Conservation (phyloP, 1,139 yeast genomes). For the Blastobotrys persicus region DNA sequence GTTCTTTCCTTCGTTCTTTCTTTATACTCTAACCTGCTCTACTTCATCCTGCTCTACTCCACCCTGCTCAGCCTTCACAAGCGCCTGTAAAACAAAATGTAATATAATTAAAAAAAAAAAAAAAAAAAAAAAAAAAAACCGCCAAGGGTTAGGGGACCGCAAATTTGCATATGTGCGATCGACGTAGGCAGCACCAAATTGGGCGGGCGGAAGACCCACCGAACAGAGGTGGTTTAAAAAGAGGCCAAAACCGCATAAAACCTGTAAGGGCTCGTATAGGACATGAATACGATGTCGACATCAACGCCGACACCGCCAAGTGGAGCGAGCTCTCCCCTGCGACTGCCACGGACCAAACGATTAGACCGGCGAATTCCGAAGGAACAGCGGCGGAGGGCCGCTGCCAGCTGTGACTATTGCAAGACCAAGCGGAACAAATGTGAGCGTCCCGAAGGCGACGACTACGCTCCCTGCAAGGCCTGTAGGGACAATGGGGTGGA, state of each 20-base stretch:
- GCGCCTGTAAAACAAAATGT: no score
- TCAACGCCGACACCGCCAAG: background rate
- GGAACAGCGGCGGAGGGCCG: constrained; percentile 17
- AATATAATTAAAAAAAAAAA: no score
- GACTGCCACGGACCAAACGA: constrained; percentile 10
- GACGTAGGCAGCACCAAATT: background rate
- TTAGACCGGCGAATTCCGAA: constrained; percentile 17
- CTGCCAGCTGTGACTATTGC: constrained; percentile 19
- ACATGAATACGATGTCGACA: background rate
- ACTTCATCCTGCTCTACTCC: no score
- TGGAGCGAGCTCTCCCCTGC: background rate
- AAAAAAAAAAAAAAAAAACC: no score
- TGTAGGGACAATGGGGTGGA: constrained; percentile 11
- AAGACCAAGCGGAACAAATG: constrained; percentile 18
- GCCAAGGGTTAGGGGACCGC: background rate
- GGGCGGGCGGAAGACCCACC: background rate
- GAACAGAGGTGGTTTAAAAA: background rate
- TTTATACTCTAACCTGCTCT: no score
- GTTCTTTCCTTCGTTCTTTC: background rate
- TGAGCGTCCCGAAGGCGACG: constrained; percentile 9
- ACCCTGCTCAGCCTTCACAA: background rate
- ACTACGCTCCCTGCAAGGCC: constrained; percentile 12
- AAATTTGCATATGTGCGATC: background rate
- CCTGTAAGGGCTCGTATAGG: no score
- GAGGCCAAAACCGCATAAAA: no score